Evolutionary conservation across 148 eudicot genomes (phyloP).

Genomic region (Chenopodium album): DNA sequence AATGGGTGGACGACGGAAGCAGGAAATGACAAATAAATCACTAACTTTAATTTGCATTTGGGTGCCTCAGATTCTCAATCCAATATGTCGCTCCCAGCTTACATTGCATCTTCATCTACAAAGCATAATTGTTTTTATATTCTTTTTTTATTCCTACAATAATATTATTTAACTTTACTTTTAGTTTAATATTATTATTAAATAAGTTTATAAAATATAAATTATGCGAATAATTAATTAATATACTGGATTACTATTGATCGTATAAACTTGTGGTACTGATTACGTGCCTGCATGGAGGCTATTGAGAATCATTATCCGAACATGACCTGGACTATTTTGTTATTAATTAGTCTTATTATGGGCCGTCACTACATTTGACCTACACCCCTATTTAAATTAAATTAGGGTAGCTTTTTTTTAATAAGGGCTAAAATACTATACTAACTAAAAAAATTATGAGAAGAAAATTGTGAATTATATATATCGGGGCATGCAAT

Average conservation of each 20-base stretch:
- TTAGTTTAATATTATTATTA: too few relatives aligned
- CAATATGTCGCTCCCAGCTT: constrained; percentile 22
- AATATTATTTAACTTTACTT: background rate
- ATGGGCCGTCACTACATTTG: too few relatives aligned
- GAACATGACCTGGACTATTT: too few relatives aligned
- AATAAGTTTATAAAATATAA: background rate
- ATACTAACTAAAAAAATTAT: too few relatives aligned
- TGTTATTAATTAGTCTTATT: too few relatives aligned
- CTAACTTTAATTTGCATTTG: background rate
- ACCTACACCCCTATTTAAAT: too few relatives aligned
- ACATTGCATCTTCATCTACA: constrained; percentile 7
- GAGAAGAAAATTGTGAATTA: too few relatives aligned
- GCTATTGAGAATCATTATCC: constrained; percentile 14
- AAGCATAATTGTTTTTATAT: constrained; percentile 3
- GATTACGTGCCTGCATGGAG: constrained; percentile 29
- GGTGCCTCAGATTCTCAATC: constrained; percentile 18
- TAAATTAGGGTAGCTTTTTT: too few relatives aligned
- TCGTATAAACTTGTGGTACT: background rate
- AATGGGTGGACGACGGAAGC: constrained; percentile 19
- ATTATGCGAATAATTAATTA: constrained; percentile 4
- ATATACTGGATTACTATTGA: background rate
- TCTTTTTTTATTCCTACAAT: background rate
- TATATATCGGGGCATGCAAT: too few relatives aligned
- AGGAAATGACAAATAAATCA: constrained; percentile 19
- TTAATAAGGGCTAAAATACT: too few relatives aligned